Base-by-base conservation (phyloP, 495 filamentous ascomycete species). In the Chaetomidium leptoderma region DNA sequence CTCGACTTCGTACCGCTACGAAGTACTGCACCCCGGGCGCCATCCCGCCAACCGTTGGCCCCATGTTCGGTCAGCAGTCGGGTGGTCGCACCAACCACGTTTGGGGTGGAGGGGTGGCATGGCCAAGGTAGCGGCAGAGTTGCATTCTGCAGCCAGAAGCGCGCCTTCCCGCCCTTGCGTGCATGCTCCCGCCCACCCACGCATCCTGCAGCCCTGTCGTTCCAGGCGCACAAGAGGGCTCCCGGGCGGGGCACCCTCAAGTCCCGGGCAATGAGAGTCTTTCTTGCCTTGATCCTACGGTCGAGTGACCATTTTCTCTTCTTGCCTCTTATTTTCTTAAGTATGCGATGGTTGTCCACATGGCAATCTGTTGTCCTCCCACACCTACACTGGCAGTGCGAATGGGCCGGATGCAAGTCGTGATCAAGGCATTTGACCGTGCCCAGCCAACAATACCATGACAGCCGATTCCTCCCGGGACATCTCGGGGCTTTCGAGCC, bases 161-260 rank as follows among this genome's bases (percentile, higher is more conserved):
- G 35, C 50, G 60, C 60, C 60, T 50, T 58, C 61, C 63, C 64
- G 61, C 58, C 47, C 61, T 64, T 56, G 63, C 61, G 30, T 68
- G 56, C 61, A 61, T 49, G 24, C 26, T 53, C 49, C 53, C 54
- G 60, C 49, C 24, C 54, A 40, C 33, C 52, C 29, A 42, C 11
- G 47, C 47, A 35, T 23, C 47, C 19, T 66, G 49, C 59, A 61
- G 62, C 57, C 57, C 59, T 58, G 62, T 53, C 29, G 11, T 33
- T 17, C 61, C 47, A 69, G 68, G 68, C 68, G 53, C 58, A 40
- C 56, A 53, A 29, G 58, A 59, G 59, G 68, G 66, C 66, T 66
- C 65, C 53, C 58, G 51, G 52, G 50, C 47, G 54, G 52, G 59
- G 55, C 58, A 19, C 24, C 24, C 23, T 21, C 37, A 24, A 16